phyloP scores from a whole-genome alignment of 306 rosid species.

The Malus sieversii region DNA sequence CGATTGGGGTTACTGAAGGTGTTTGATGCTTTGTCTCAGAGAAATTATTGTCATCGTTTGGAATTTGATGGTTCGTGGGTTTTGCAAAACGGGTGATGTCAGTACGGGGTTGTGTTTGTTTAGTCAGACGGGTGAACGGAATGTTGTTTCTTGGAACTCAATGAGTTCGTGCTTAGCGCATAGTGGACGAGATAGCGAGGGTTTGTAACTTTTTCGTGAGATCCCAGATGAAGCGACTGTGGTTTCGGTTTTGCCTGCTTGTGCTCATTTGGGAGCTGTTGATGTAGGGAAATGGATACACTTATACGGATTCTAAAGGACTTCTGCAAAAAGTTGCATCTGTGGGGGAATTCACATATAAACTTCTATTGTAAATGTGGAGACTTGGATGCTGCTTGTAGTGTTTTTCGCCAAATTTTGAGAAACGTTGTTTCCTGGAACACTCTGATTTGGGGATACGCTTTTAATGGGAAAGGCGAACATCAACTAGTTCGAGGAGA shows the following conservation, averaged over 20 bases:
- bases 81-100: conserved; percentile 49
- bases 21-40: conserved; percentile 55
- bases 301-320: conserved; percentile 30
- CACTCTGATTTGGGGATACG: conserved; percentile 63
- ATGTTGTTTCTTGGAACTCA: conserved; percentile 65
- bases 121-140: conserved; percentile 48
- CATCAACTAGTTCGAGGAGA: conserved; percentile 53
- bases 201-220: conserved; percentile 44
- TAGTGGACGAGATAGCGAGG: conserved; percentile 37
- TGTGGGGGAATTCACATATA: conserved; percentile 58
- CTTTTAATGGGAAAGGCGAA: conserved; percentile 69
- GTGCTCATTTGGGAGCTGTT: conserved; percentile 62
- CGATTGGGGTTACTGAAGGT: conserved; percentile 55
- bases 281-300: conserved; percentile 62
- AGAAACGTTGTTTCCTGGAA: conserved; percentile 78
- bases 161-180: conserved; percentile 57
- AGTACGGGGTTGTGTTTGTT: conserved; percentile 46
- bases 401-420: conserved; percentile 37
- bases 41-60: conserved; percentile 45
- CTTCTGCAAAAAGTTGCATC: conserved; percentile 19
- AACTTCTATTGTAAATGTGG: conserved; percentile 78
- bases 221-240: conserved; percentile 71
- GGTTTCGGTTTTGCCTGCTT: conserved; percentile 55
- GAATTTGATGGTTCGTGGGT: conserved; percentile 71
- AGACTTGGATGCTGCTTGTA: conserved; percentile 37